Percentiles rank a stretch among this genome's conserved stretches.
Evolutionary conservation across 441 rosid genomes (phyloP).

Genomic region (Aleurites moluccanus): DNA sequence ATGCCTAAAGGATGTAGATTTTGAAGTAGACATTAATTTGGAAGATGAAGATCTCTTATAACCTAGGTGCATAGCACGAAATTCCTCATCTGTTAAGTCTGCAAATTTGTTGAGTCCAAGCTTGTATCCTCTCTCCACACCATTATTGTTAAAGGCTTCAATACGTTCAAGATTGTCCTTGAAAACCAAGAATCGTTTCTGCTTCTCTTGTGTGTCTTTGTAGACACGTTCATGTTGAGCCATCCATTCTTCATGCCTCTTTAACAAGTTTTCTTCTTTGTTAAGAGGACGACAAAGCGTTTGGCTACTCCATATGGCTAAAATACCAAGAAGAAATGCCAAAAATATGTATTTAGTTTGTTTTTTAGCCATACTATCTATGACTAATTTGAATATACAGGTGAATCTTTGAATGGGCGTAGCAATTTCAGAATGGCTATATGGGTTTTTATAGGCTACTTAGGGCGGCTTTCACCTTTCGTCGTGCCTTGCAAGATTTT

Average conservation of each 20-base stretch:
- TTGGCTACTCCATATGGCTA: slow-evolving; percentile 29
- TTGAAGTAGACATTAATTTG: slow-evolving; percentile 38
- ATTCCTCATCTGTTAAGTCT: slow-evolving; percentile 71
- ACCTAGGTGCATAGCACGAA: slow-evolving; percentile 44
- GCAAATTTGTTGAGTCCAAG: slow-evolving; percentile 72
- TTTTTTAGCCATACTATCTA: slow-evolving; percentile 29
- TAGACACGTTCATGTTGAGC: slow-evolving; percentile 44
- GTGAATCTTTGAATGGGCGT: slow-evolving; percentile 13
- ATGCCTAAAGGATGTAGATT: slow-evolving; percentile 38
- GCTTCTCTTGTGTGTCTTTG: slow-evolving; percentile 33
- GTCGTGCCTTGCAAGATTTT: slow-evolving; percentile 26
- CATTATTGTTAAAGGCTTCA: slow-evolving; percentile 37
- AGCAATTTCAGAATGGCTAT: slow-evolving; percentile 8
- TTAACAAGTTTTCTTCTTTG: slow-evolving; percentile 24
- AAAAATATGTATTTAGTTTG: slow-evolving; percentile 14
- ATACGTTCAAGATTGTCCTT: slow-evolving; percentile 35
- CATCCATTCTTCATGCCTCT: slow-evolving; percentile 53
- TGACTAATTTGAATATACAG: not conserved
- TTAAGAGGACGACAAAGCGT: slow-evolving; percentile 35
- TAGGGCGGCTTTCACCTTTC: not conserved
- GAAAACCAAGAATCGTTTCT: slow-evolving; percentile 37
- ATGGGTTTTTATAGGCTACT: slow-evolving; percentile 32
- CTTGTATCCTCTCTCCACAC: slow-evolving; percentile 44
- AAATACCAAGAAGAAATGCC: slow-evolving; percentile 27
- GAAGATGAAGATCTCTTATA: slow-evolving; percentile 50